These are phyloP conservation scores for Beauveria sp. DNA, from an alignment of 2,329 filamentous ascomycete species.

Conservation along the genomic window DNA sequence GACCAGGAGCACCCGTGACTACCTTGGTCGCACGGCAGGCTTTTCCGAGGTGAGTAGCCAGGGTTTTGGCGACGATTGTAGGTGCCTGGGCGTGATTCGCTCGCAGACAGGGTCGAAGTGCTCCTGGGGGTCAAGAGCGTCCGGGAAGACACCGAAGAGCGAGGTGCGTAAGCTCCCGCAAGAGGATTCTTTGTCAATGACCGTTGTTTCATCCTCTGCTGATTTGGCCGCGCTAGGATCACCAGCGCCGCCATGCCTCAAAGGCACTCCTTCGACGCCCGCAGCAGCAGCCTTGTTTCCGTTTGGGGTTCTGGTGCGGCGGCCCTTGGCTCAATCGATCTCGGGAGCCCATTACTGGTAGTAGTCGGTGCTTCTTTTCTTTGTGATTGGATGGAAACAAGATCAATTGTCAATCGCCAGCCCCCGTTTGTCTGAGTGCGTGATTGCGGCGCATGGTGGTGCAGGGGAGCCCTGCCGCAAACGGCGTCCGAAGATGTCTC, in stretches of 20 bases:
- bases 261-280: neutral
- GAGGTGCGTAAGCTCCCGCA: constrained; percentile 26
- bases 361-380: too few species aligned
- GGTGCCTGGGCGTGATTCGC: constrained; percentile 51
- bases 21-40: constrained; percentile 57
- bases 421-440: too few species aligned
- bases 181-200: neutral
- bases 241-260: neutral
- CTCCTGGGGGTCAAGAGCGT: constrained; percentile 66
- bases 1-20: constrained; percentile 21
- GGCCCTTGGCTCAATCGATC: neutral
- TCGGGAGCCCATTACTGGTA: too few species aligned
- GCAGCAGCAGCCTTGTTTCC: neutral
- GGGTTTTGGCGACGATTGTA: constrained; percentile 60
- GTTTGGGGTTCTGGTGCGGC: neutral
- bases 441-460: too few species aligned
- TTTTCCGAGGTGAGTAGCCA: constrained; percentile 57
- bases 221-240: too few species aligned
- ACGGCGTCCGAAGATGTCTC: too few species aligned
- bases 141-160: constrained; percentile 56
- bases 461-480: too few species aligned
- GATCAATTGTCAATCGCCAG: too few species aligned
- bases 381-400: neutral
- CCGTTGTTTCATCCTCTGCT: neutral
- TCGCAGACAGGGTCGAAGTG: constrained; percentile 76